Evolutionary conservation across 2,329 filamentous ascomycete genomes (phyloP).

Genomic region (Aspergillus tamarii): DNA sequence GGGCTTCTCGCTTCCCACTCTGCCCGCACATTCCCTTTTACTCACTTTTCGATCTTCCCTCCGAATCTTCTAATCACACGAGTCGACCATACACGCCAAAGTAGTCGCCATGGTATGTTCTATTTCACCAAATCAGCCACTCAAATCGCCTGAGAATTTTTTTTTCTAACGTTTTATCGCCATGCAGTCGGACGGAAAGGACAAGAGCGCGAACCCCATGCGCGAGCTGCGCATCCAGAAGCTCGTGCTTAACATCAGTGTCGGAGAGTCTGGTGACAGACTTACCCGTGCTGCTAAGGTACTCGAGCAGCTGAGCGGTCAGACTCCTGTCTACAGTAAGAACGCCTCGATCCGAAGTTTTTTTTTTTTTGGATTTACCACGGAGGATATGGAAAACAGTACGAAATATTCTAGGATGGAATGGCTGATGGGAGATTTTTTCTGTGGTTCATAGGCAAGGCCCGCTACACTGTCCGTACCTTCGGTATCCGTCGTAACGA

Average conservation of each 20-base stretch:
- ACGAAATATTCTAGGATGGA: not conserved
- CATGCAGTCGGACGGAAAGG: constrained; percentile 67
- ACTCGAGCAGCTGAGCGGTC: constrained; percentile 98
- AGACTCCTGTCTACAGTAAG: constrained; percentile 98
- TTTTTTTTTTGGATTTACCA: not conserved
- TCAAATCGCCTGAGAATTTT: not conserved
- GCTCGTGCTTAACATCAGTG: constrained; percentile 99
- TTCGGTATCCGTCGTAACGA: constrained; percentile 99
- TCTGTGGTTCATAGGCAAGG: constrained; percentile 72
- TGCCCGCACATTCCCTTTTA: constrained; percentile 41
- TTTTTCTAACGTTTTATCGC: constrained; percentile 23
- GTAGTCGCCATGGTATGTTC: constrained; percentile 54
- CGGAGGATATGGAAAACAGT: not conserved
- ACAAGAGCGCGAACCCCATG: constrained; percentile 96
- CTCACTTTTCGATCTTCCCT: constrained; percentile 33
- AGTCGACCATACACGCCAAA: constrained; percentile 45
- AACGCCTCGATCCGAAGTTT: constrained; percentile 38
- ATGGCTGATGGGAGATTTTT: constrained; percentile 26
- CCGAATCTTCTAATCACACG: constrained; percentile 36
- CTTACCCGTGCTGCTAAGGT: constrained; percentile 99
- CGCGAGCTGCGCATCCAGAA: constrained; percentile 99
- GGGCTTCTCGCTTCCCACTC: constrained; percentile 41
- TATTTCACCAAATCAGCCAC: constrained; percentile 11
- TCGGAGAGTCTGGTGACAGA: constrained; percentile 99
- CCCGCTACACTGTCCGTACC: constrained; percentile 99